These are phyloP conservation scores for Aristolochia contorta DNA, from an alignment of 164 flowering plant species.

Conservation along the genomic window DNA sequence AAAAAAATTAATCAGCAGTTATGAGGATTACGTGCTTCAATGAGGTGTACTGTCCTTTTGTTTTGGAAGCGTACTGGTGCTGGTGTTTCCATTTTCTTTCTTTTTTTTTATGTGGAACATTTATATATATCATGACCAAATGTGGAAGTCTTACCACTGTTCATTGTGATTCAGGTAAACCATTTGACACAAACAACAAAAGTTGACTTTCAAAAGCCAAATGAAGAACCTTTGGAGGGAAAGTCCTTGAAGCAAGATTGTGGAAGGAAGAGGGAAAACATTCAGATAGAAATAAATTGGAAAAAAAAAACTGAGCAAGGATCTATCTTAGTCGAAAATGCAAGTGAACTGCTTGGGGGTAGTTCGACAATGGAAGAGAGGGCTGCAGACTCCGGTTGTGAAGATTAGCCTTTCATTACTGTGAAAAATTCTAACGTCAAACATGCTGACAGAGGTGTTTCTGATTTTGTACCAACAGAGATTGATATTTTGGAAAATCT, in stretches of 20 bases:
- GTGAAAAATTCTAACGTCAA: neutral
- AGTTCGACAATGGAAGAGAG: neutral
- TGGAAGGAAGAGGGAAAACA: neutral
- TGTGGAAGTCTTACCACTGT: neutral
- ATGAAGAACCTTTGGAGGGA: constrained; percentile 13
- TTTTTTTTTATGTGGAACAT: too few species aligned
- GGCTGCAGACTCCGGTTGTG: neutral
- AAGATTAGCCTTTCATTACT: neutral
- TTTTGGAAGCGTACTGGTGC: too few species aligned
- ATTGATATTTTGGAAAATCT: neutral
- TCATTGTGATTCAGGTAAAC: constrained; percentile 39
- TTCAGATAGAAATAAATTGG: neutral
- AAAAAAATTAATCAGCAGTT: too few species aligned
- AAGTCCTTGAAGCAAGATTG: neutral
- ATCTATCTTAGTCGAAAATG: neutral
- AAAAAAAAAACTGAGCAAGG: neutral
- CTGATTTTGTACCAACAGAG: neutral
- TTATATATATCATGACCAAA: neutral
- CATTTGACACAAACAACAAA: constrained; percentile 60
- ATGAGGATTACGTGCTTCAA: too few species aligned
- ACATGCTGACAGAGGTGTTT: neutral
- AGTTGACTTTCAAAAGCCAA: constrained; percentile 29
- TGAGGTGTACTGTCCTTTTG: too few species aligned
- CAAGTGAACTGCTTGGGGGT: neutral
- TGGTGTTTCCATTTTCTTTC: too few species aligned